Percentiles rank a stretch among this genome's conserved stretches.
Conservation (phyloP, 2,329 filamentous ascomycete genomes). For the Fusarium siculi region DNA sequence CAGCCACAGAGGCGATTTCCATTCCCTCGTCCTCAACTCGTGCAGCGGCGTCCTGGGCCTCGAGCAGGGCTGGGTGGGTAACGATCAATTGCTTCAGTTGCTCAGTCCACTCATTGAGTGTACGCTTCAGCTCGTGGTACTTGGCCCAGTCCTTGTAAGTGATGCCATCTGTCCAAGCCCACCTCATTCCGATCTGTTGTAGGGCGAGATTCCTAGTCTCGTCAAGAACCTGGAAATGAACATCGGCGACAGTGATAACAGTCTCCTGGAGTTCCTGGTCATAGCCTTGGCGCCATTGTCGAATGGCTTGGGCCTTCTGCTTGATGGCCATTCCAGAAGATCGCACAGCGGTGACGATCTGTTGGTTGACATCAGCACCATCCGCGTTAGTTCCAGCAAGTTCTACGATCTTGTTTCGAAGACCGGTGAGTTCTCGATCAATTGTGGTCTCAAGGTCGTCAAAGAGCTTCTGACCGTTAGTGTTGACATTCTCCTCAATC, state of each 20-base stretch:
- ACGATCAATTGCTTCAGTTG: constrained; percentile 83
- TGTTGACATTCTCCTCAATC: constrained; percentile 72
- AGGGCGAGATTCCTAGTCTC: constrained; percentile 85
- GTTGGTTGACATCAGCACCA: constrained; percentile 56
- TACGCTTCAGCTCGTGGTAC: constrained; percentile 87
- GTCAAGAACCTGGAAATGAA: constrained; percentile 84
- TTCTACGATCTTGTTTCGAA: constrained; percentile 75
- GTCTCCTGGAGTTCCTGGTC: constrained; percentile 75
- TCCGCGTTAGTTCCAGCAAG: constrained; percentile 66
- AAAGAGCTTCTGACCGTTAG: constrained; percentile 73
- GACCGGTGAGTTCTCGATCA: constrained; percentile 68
- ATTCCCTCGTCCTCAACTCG: constrained; percentile 83
- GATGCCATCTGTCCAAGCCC: constrained; percentile 95
- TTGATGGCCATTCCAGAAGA: constrained; percentile 78
- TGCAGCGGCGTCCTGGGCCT: constrained; percentile 74
- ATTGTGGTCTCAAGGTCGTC: constrained; percentile 74
- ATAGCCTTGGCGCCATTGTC: constrained; percentile 79
- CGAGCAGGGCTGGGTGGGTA: constrained; percentile 75
- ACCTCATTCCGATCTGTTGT: constrained; percentile 91
- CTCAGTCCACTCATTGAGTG: constrained; percentile 84
- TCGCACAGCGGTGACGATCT: constrained; percentile 65
- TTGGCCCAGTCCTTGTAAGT: constrained; percentile 98
- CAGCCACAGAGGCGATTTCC: constrained; percentile 79
- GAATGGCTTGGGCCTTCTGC: constrained; percentile 78
- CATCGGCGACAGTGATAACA: constrained; percentile 78